phyloP scores from a whole-genome alignment of 331 rosid species.

The Rosa hybrid region DNA sequence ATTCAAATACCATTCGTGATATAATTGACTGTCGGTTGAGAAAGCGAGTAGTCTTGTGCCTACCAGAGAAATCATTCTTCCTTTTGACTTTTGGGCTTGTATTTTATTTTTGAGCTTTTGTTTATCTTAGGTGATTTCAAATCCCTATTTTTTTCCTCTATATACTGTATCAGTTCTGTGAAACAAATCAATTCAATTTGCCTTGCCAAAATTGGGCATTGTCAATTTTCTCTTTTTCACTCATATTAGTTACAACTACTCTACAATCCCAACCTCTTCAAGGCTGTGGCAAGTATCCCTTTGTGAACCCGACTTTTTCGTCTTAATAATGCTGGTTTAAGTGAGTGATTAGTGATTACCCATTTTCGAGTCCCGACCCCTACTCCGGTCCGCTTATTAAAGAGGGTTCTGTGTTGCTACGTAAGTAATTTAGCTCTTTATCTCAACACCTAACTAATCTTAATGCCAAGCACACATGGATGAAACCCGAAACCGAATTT shows the following conservation, averaged over 20 bases:
- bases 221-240: neutral
- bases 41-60: conserved; percentile 43
- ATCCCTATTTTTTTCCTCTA: neutral
- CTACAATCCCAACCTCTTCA: neutral
- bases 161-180: neutral
- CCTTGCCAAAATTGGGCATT: neutral
- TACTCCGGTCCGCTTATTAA: neutral
- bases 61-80: conserved; percentile 31
- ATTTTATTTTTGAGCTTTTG: conserved; percentile 22
- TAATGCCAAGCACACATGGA: neutral
- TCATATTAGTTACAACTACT: neutral
- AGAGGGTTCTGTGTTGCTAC: neutral
- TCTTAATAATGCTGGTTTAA: neutral
- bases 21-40: conserved; percentile 54
- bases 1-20: conserved; percentile 44
- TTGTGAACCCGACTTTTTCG: neutral
- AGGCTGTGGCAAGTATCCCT: neutral
- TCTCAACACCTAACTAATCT: neutral
- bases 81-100: conserved; percentile 26
- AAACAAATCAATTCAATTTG: neutral
- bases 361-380: neutral
- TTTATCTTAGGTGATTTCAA: conserved; percentile 35
- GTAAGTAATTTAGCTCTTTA: neutral
- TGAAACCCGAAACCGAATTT: neutral
- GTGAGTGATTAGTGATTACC: neutral